A percentile compares a stretch with the other conserved stretches of the same genome.
These are phyloP conservation scores for Termitomyces titanicus DNA, from an alignment of 768 basidiomycete genomes.

Conservation along the genomic window DNA sequence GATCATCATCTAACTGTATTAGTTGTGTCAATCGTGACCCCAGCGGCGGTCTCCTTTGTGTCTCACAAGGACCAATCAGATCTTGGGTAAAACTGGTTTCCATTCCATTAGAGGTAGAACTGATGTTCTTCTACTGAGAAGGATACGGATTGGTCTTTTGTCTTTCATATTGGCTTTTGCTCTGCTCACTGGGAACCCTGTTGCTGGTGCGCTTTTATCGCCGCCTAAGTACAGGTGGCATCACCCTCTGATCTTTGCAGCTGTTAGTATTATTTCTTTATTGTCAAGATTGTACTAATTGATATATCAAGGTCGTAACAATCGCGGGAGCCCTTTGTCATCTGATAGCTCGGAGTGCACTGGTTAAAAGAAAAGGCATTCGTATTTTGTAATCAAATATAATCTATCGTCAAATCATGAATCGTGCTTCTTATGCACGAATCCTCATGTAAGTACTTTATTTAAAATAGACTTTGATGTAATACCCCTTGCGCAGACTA, in stretches of 20 bases:
- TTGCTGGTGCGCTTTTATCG: conserved; percentile 46
- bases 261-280: conserved; percentile 25
- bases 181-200: conserved; percentile 46
- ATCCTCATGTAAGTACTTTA: too few species aligned
- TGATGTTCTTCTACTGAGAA: conserved; percentile 12
- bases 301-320: conserved; percentile 24
- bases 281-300: not conserved
- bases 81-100: conserved; percentile 32
- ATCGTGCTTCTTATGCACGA: too few species aligned
- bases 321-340: conserved; percentile 30
- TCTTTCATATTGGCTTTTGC: conserved; percentile 43
- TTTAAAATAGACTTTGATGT: too few species aligned
- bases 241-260: conserved; percentile 40
- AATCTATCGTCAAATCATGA: not conserved
- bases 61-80: conserved; percentile 40
- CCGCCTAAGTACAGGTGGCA: conserved; percentile 35
- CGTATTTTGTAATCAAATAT: conserved; percentile 9
- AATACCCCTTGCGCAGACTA: too few species aligned
- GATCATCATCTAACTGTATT: not conserved
- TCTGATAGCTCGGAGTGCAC: conserved; percentile 26
- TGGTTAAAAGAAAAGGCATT: conserved; percentile 27
- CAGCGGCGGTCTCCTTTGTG: conserved; percentile 34
- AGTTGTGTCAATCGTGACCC: conserved; percentile 39
- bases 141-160: conserved; percentile 43
- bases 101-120: not conserved